A percentile compares a stretch with the other conserved stretches of the same genome.
These are phyloP conservation scores for Fusarium sp. DNA, from an alignment of 2,329 filamentous ascomycete species.

Conservation along the genomic window DNA sequence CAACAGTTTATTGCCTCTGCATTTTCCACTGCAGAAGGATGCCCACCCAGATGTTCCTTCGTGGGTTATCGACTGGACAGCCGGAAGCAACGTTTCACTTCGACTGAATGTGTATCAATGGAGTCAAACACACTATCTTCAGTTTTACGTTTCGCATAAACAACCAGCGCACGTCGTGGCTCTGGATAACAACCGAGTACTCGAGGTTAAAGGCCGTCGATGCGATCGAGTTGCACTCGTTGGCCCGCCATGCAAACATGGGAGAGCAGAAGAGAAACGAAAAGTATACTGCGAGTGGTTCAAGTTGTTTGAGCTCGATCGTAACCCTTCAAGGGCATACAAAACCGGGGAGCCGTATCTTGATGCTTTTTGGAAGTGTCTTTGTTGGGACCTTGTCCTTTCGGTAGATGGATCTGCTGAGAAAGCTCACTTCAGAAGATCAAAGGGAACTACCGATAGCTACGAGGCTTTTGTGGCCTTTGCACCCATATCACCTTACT, in stretches of 20 bases:
- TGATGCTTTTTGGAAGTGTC: background rate
- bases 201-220: background rate
- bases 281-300: background rate
- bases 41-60: background rate
- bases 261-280: background rate
- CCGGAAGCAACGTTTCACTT: background rate
- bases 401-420: background rate
- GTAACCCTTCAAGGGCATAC: background rate
- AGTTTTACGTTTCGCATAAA: background rate
- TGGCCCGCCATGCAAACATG: background rate
- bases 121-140: background rate
- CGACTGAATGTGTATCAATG: background rate
- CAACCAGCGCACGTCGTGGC: background rate
- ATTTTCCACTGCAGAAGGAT: background rate
- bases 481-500: background rate
- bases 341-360: background rate
- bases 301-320: background rate
- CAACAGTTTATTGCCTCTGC: background rate
- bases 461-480: background rate
- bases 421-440: background rate
- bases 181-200: background rate
- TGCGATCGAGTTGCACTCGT: background rate
- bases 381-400: background rate
- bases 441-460: background rate
- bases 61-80: background rate